phyloP scores from a whole-genome alignment of 2,329 filamentous ascomycete species.

The Ophiosphaerella narmari region DNA sequence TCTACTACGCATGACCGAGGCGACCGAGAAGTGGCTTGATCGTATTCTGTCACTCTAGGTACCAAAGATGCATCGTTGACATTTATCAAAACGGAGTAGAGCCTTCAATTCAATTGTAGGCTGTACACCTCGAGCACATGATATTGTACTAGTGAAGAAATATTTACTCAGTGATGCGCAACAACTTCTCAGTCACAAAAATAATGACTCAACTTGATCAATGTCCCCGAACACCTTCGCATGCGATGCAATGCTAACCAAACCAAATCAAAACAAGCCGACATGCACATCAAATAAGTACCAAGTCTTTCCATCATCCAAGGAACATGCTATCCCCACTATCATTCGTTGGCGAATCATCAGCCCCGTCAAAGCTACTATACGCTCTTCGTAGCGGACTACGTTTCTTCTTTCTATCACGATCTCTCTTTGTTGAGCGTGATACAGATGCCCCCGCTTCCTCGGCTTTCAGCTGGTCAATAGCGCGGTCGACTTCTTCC shows the following conservation, averaged over 20 bases:
- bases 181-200: too few relatives aligned
- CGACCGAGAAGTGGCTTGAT: not conserved
- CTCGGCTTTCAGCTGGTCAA: constrained; percentile 38
- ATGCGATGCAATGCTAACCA: constrained; percentile 4
- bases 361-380: constrained; percentile 30
- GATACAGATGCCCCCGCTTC: constrained; percentile 19
- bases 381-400: constrained; percentile 38
- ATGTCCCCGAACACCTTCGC: not conserved
- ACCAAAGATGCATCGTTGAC: too few relatives aligned
- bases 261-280: not conserved
- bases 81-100: too few relatives aligned
- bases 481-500: constrained; percentile 44
- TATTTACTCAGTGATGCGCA: too few relatives aligned
- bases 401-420: constrained; percentile 24
- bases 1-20: not conserved
- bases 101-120: too few relatives aligned
- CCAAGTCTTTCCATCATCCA: not conserved
- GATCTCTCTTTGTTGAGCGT: constrained; percentile 10
- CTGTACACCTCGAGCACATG: too few relatives aligned
- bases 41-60: not conserved
- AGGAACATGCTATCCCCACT: constrained; percentile 11
- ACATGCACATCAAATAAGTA: not conserved
- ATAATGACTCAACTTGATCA: too few relatives aligned
- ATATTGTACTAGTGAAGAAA: too few relatives aligned
- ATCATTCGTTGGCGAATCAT: constrained; percentile 15